Evolutionary conservation across 345 rosid genomes (phyloP), one percentile per base, ranked within the genome.

Genomic region (Eutrema yunnanense): DNA sequence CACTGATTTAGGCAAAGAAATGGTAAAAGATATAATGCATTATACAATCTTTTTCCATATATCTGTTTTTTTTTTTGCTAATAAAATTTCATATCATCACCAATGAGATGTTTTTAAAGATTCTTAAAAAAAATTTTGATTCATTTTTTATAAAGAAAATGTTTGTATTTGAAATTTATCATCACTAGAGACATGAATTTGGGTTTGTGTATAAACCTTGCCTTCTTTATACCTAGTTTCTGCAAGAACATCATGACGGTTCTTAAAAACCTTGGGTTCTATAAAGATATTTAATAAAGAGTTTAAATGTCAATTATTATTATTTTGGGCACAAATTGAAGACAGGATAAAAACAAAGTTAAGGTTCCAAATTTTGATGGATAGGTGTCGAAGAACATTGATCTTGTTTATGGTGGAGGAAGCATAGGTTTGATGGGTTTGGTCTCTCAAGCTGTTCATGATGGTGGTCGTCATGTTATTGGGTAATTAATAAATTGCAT

Each of bases 391-490:
- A 89, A 87, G 86, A 93, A 89, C 85, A 89, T 90, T 82, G 94
- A 93, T 84, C 84, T 93, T 73, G 97, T 93, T 62, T 90, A 93
- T 73, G 98, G 98, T 78, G 98, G 98, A 26, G 98, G 98, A 34
- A 93, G 98, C 85, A 90, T 93, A 80, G 97, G 98, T 46, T 84
- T 93, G 74, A 93, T 93, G 98, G 98, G 98, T 64, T 76, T 90
- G 79, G 84, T 93, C 47, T 87, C 97, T 57, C 97, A 93, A 82
- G 94, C 94, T 67, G 98, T 90, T 83, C 96, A 93, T 79, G 88
- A 93, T 79, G 98, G 97, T 13, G 97, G 98, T 80, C 88, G 98
- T 80, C 97, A 90, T 86, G 97, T 93, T 75, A 86, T 90, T 77
- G 98, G 98, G 98, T 93, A 83, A 79, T 46, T 37, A 29, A 27